Base-by-base conservation (phyloP, 2,329 filamentous ascomycete species). In the Hymenoscyphus albidus region DNA sequence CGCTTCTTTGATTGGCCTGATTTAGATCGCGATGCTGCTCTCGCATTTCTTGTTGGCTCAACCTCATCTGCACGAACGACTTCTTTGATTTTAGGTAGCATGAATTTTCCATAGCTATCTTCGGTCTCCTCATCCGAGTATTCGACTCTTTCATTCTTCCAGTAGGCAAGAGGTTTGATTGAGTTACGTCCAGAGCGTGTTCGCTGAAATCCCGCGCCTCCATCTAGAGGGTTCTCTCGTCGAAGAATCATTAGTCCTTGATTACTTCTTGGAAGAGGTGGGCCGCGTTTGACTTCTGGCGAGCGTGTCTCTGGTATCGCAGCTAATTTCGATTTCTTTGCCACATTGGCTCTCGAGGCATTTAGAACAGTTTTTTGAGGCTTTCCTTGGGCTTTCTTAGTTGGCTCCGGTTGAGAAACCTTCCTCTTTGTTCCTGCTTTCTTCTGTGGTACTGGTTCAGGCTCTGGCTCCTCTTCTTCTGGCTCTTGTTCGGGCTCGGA, bases 71-170 rank as follows among this genome's bases (percentile, higher is more conserved):
- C 87, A 51, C 91, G 88, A 32, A 94, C 85, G 60, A 97, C 85
- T 69, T 92, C 90, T 73, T 91, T 90, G 70, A 94, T 88, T 13
- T 84, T 88, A 1, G 86, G 84, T 59, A 92, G 76, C n/a, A 88
- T 79, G 70, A 90, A 88, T 51, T 82, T 80, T n/a, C 82, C 81
- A 44, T 77, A 62, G 22, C 70, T 59, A 80, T 76, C 64, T 79
- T 83, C 83, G 35, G 79, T 79, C 27, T 60, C 58, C 55, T 77
- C 76, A 59, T 87, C 85, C 31, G 86, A 84, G 61, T 88, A 91
- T 27, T 92, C 85, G 58, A 90, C 85, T 62, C 85, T 85, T 75
- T 98, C 94, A 69, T 93, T 93, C 71, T 88, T 88, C 94, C 94
- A 98, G 75, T 85, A 96, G 32, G 91, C 87, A 40, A 97, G 78